phyloP scores from a whole-genome alignment of 306 rosid species.

The Styphnolobium japonicum region DNA sequence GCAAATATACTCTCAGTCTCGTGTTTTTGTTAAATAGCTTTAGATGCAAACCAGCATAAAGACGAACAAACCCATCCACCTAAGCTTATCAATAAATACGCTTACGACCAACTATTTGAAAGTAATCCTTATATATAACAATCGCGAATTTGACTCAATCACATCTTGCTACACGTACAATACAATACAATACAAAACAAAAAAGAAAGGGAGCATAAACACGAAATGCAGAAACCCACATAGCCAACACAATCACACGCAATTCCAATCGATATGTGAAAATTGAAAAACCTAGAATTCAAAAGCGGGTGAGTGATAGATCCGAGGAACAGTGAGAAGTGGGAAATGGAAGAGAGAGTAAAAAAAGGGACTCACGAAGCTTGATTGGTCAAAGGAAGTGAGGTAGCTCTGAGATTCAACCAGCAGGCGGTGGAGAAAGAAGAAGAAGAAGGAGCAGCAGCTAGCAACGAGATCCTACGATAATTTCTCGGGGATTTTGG shows the following conservation, averaged over 20 bases:
- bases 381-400: slow-evolving; percentile 1
- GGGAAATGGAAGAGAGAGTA: neutral
- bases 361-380: slow-evolving; percentile 32
- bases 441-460: neutral
- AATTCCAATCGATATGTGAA: neutral
- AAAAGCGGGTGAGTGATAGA: slow-evolving; percentile 19
- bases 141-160: neutral
- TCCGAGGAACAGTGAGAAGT: neutral
- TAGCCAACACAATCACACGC: neutral
- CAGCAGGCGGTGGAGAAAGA: too few species aligned
- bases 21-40: neutral
- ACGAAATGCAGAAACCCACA: neutral
- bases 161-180: neutral
- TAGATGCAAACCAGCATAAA: neutral
- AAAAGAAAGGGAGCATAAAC: neutral
- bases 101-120: neutral
- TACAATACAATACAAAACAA: neutral
- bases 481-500: slow-evolving; percentile 20
- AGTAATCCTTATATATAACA: neutral
- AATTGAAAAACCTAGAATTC: neutral
- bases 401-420: slow-evolving; percentile 29
- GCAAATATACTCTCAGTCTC: neutral
- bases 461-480: slow-evolving; percentile 19
- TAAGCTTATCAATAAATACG: neutral
- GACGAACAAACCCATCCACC: neutral